Conservation (phyloP, 106 monocot species). For the Platanthera zijinensis region DNA sequence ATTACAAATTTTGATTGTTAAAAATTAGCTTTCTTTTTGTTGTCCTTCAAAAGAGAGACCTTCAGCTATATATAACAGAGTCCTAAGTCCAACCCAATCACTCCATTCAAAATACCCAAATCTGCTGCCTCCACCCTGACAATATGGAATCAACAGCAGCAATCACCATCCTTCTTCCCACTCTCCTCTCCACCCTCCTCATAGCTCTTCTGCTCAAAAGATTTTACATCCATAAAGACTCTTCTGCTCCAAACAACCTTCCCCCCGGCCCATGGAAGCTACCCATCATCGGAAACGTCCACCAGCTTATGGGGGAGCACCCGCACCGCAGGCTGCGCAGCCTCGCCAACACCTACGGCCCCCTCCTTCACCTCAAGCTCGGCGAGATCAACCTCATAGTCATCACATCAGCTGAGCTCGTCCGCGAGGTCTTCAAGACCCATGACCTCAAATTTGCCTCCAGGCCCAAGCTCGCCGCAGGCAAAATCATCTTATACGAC, state of each 20-base stretch:
- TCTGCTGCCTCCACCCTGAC: too few species aligned
- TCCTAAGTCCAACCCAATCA: too few species aligned
- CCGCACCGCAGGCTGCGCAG: background rate
- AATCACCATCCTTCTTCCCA: background rate
- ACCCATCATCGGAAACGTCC: constrained; percentile 10
- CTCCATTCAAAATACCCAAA: too few species aligned
- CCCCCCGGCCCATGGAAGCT: constrained; percentile 11
- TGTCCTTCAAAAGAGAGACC: too few species aligned
- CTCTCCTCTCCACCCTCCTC: background rate
- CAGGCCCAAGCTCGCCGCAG: background rate
- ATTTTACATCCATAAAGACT: background rate
- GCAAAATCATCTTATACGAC: background rate
- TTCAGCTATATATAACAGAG: too few species aligned
- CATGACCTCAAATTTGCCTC: constrained; percentile 10
- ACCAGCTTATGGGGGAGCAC: constrained; percentile 5
- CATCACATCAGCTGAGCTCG: constrained; percentile 6
- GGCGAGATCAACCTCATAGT: constrained; percentile 7
- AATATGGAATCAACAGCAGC: too few species aligned
- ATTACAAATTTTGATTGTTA: too few species aligned
- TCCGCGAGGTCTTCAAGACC: background rate
- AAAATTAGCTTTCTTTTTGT: too few species aligned
- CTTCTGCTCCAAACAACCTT: background rate
- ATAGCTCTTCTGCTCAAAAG: background rate
- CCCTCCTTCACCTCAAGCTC: constrained; percentile 2
- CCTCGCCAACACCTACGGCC: constrained; percentile 4